Evolutionary conservation across 2,329 filamentous ascomycete genomes (phyloP), one percentile per base, ranked within the genome.

Genomic region (Dothiorella sarmentorum): DNA sequence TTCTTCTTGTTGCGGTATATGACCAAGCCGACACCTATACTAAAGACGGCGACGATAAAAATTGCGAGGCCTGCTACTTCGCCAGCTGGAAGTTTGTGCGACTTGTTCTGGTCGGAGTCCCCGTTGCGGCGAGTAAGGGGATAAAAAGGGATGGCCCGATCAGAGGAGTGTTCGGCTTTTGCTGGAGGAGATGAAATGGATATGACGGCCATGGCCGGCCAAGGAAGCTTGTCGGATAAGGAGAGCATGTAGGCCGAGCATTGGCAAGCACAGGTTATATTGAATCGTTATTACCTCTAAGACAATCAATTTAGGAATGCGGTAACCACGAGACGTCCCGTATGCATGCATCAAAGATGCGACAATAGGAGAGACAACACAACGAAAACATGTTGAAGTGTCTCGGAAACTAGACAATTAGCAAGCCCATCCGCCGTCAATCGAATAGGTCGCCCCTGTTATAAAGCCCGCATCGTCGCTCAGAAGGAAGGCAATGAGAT

Each of bases 401-500:
- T 24, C 11, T 43, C 42, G n/a, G n/a, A n/a, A n/a, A n/a, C n/a
- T n/a, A n/a, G n/a, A n/a, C n/a, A n/a, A 13, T 45, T 7, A 59
- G 18, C 47, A 45, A 1, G 57, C 40, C 57, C 57, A 59, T 4
- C 73, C 75, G 2, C 77, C 77, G 64, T 79, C 76, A 22, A 78
- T 72, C 58, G 63, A 70, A 35, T 73, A 69, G 5, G 73, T 67
- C 11, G 70, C 66, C 2, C 76, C 76, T 2, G 76, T 78, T 1
- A 76, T 72, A 65, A 72, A 78, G 10, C 68, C 72, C 3, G 71
- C 64, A 17, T 75, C 74, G 60, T 77, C 72, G 61, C 74, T 72
- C 37, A 79, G 62, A 61, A 79, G 61, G 44, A 76, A 78, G 10
- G 71, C 65, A 31, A 77, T 71, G 2, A 76, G 66, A 31, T 71